Evolutionary conservation across 495 filamentous ascomycete genomes (phyloP).

Genomic region (Tuber brumale): DNA sequence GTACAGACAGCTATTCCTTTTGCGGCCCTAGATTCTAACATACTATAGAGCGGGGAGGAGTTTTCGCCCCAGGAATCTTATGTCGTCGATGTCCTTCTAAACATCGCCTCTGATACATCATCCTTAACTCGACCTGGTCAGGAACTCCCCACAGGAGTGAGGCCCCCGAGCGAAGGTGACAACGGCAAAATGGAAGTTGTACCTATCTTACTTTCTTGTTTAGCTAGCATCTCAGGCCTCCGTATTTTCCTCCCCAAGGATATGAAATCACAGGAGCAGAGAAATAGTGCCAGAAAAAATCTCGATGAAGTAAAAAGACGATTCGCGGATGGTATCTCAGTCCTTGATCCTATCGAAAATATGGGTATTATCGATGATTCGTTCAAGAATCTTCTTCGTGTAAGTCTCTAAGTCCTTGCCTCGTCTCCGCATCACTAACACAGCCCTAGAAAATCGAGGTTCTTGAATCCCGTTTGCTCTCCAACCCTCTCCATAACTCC

Average conservation of each 20-base stretch:
- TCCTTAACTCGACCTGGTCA: conserved; percentile 54
- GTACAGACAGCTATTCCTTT: background rate
- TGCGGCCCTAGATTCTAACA: conserved; percentile 45
- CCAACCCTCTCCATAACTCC: conserved; percentile 84
- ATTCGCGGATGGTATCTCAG: conserved; percentile 85
- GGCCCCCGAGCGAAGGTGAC: conserved; percentile 59
- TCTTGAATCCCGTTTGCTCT: conserved; percentile 79
- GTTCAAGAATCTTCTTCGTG: conserved; percentile 84
- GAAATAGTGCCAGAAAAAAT: conserved; percentile 58
- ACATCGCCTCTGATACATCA: conserved; percentile 56
- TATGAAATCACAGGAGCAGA: conserved; percentile 54
- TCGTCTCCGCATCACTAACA: background rate
- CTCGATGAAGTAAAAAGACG: conserved; percentile 70
- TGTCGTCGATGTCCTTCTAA: conserved; percentile 73
- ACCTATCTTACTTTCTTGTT: conserved; percentile 74
- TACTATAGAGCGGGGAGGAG: conserved; percentile 56
- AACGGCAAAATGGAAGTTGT: conserved; percentile 73
- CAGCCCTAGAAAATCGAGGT: conserved; percentile 77
- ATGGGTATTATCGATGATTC: conserved; percentile 87
- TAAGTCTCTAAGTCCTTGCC: conserved; percentile 42
- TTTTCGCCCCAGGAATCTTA: conserved; percentile 64
- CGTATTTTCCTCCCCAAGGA: conserved; percentile 75
- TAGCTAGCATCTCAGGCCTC: conserved; percentile 69
- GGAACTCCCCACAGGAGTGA: conserved; percentile 58
- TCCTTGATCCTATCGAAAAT: conserved; percentile 87